Evolutionary conservation across 805 yeast genomes (phyloP), one percentile per base, ranked within the genome.

Genomic region (Wickerhamiella dianesei): DNA sequence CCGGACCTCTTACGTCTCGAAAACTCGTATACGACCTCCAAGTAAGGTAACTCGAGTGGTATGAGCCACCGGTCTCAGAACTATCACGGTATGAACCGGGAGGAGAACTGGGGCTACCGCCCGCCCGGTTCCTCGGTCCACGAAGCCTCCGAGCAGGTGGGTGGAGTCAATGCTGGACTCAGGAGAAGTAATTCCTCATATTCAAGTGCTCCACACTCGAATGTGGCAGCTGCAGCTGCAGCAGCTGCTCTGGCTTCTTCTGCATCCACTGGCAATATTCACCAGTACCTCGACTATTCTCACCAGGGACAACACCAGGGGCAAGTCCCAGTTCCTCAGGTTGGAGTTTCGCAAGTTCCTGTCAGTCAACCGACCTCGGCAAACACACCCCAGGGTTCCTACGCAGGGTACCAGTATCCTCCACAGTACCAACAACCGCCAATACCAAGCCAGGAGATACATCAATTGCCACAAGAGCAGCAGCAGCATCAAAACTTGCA

Each of bases 401-500:
- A 25, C 12, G 32, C 32, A 25, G 32, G 32, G 9, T 25, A 25
- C 12, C 32, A 25, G 32, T 25, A 25, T 25, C 32, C 32, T 25
- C 32, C 32, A 12, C 32, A 25, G 32, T 25, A 25, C 32, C 32
- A 25, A 25, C 32, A 25, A 12, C 32, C 32, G 6, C 12, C 32
- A 25, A 25, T 6, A 12, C 32, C 32, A 25, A 25, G 32, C 6
- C 32, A 25, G 6, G 32, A 25, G 9, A 25, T 25, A 6, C 32
- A 12, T 6, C 32, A 25, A 25, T 12, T 25, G 32, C 32, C 32
- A 25, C 9, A 25, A 12, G 32, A 25, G 6, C 32, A 6, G 32
- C 32, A 25, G 32, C 35, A 36, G 32, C 45, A 44, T 32, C 50
- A 44, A 43, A 25, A 20, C 5, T 21, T 39, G 32, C 37, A 35